phyloP scores from a whole-genome alignment of 2,329 filamentous ascomycete species.

The Lojkania enalia region DNA sequence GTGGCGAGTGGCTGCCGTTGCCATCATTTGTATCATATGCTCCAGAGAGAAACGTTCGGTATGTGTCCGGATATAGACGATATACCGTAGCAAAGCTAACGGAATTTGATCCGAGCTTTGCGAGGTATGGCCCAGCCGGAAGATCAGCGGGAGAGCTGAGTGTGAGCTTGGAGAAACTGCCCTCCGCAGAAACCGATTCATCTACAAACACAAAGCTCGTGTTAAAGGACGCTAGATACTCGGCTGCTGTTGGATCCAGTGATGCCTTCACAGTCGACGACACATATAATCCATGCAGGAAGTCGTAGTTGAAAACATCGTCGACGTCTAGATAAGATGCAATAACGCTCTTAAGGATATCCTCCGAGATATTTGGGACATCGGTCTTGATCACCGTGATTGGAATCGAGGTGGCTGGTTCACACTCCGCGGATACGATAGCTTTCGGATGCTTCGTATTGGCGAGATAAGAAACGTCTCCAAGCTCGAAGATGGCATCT shows the following conservation, averaged over 20 bases:
- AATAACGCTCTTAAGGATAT: conserved; percentile 32
- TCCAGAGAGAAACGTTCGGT: conserved; percentile 36
- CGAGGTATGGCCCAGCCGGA: conserved; percentile 36
- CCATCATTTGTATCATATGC: conserved; percentile 33
- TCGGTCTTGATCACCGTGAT: conserved; percentile 38
- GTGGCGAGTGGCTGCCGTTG: conserved; percentile 22
- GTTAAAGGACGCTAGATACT: conserved; percentile 22
- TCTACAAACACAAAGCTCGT: conserved; percentile 22
- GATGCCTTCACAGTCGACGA: conserved; percentile 26
- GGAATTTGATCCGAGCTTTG: conserved; percentile 10
- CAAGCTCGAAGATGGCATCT: conserved; percentile 42
- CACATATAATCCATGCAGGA: conserved; percentile 39
- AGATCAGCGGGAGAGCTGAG: conserved; percentile 15
- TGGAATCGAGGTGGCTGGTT: conserved; percentile 15
- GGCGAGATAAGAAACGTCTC: conserved; percentile 44
- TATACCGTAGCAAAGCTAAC: conserved; percentile 32
- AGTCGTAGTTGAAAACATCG: conserved; percentile 45
- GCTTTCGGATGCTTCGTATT: conserved; percentile 39
- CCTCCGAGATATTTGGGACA: conserved; percentile 31
- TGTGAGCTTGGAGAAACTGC: conserved; percentile 11
- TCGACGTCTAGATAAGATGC: conserved; percentile 37
- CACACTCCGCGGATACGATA: conserved; percentile 8
- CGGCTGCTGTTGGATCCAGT: conserved; percentile 23
- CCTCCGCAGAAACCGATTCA: conserved; percentile 12
- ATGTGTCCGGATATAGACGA: conserved; percentile 34